A percentile compares a stretch with the other conserved stretches of the same genome.
Conservation (phyloP, 495 filamentous ascomycete species). For the Hyaloscypha variabilis region DNA sequence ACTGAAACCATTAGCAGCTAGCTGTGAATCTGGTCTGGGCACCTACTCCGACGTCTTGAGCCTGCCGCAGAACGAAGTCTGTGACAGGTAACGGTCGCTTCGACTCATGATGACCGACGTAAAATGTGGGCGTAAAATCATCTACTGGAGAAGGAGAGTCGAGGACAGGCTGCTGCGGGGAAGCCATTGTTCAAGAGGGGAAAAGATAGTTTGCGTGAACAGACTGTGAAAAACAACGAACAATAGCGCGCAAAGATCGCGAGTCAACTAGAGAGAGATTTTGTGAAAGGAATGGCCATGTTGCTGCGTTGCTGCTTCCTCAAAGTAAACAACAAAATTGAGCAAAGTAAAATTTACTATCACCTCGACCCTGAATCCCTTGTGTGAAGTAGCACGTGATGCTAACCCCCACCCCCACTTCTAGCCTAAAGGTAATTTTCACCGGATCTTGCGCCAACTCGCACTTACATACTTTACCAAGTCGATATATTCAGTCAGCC, state of each 20-base stretch:
- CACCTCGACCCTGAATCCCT: background rate
- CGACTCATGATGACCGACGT: conserved; percentile 83
- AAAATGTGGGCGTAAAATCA: conserved; percentile 59
- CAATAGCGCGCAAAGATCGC: background rate
- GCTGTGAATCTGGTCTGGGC: conserved; percentile 1
- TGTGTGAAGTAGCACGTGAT: background rate
- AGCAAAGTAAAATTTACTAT: too few relatives aligned
- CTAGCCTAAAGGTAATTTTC: too few relatives aligned
- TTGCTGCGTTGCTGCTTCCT: background rate
- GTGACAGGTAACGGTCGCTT: conserved; percentile 63
- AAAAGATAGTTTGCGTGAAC: background rate
- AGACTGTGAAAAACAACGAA: background rate
- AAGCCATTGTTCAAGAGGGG: conserved; percentile 20
- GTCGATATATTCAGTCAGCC: too few relatives aligned
- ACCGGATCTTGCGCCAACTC: too few relatives aligned
- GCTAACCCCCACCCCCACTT: too few relatives aligned
- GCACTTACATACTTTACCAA: too few relatives aligned
- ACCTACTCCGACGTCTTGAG: conserved; percentile 66
- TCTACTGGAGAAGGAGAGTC: conserved; percentile 25
- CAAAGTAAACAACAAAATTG: background rate
- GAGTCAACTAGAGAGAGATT: background rate
- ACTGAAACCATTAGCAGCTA: conserved; percentile 52
- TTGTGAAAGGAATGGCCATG: background rate
- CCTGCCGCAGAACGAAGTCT: conserved; percentile 62
- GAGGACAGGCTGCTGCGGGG: conserved; percentile 19